These are phyloP conservation scores for Xerocomus nothofagi DNA, from an alignment of 1,284 basidiomycete species.

Conservation along the genomic window DNA sequence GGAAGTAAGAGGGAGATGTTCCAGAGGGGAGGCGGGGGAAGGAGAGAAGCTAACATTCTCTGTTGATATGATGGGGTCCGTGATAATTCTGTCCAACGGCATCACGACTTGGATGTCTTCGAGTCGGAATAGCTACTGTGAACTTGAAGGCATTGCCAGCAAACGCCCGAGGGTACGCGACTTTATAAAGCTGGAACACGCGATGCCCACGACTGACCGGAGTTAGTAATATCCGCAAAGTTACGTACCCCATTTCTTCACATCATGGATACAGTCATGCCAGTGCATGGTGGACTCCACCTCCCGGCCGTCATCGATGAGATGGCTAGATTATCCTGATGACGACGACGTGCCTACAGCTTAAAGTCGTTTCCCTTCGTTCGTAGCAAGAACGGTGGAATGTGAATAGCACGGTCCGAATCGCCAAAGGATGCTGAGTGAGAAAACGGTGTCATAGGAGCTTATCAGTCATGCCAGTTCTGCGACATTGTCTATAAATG, in stretches of 20 bases:
- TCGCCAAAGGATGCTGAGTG: neutral
- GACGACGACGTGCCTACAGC: neutral
- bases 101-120: conserved; percentile 16
- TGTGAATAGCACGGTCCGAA: neutral
- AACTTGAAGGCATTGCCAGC: conserved; percentile 8
- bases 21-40: conserved; percentile 19
- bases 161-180: conserved; percentile 2
- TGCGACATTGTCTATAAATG: conserved; percentile 5
- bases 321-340: neutral
- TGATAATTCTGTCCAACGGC: conserved; percentile 34
- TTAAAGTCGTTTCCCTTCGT: neutral
- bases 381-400: neutral
- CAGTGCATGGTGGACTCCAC: neutral
- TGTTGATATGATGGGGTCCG: conserved; percentile 37
- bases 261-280: conserved; percentile 10
- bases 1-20: conserved; percentile 14
- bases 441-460: neutral
- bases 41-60: conserved; percentile 34
- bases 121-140: neutral
- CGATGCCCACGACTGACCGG: conserved; percentile 23
- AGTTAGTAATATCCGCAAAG: conserved; percentile 15
- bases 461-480: conserved; percentile 1
- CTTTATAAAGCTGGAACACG: conserved; percentile 31
- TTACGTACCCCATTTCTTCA: conserved; percentile 21
- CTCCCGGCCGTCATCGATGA: neutral